Evolutionary conservation across 2,329 filamentous ascomycete species (phyloP).

Genomic region (Fusarium staphyleae): DNA sequence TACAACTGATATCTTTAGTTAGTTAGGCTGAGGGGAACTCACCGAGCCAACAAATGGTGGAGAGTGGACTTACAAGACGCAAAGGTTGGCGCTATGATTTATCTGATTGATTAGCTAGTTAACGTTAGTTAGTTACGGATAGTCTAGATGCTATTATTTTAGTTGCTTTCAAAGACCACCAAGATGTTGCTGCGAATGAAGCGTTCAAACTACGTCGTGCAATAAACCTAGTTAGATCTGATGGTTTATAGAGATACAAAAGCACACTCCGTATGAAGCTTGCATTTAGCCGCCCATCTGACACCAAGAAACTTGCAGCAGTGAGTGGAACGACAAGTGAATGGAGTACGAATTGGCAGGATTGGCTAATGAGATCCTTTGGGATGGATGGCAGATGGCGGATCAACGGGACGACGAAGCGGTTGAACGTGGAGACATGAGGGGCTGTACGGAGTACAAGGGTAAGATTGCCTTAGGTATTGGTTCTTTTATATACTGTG

Average conservation of each 20-base stretch:
- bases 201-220: too few relatives aligned
- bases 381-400: too few relatives aligned
- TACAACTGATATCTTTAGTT: too few relatives aligned
- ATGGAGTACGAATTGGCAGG: not conserved
- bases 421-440: slow-evolving; percentile 4
- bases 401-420: slow-evolving; percentile 35
- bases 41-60: not conserved
- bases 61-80: not conserved
- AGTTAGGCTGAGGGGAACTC: not conserved
- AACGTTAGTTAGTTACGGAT: too few relatives aligned
- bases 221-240: too few relatives aligned
- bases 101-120: slow-evolving; percentile 3
- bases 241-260: not conserved
- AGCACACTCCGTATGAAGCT: not conserved
- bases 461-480: not conserved
- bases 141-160: too few relatives aligned
- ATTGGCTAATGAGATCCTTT: not conserved
- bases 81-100: not conserved
- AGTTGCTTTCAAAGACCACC: too few relatives aligned
- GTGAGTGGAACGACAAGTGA: not conserved
- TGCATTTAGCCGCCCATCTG: not conserved
- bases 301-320: not conserved
- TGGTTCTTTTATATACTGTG: slow-evolving; percentile 1
- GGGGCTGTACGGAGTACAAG: not conserved
- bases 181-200: too few relatives aligned